Conservation (phyloP, 73 alveolate species). For the Paramecium pentaurelia region DNA sequence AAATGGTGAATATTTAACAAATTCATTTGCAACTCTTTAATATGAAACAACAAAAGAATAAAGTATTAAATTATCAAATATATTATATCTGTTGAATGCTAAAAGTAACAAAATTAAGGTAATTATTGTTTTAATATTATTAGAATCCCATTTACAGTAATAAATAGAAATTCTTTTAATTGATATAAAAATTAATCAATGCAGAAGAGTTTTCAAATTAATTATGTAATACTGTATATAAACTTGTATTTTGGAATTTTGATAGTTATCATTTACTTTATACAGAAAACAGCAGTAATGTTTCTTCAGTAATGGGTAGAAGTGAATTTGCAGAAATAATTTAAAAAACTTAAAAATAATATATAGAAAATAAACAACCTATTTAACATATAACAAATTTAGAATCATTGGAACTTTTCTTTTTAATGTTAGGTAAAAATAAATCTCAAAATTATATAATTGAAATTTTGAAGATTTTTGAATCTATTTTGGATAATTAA, state of each 20-base stretch:
- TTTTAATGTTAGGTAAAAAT: not conserved
- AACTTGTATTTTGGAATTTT: conserved; percentile 28
- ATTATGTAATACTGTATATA: conserved; percentile 4
- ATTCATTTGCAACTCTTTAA: not conserved
- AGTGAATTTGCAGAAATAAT: conserved; percentile 39
- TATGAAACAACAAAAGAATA: not conserved
- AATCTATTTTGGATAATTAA: conserved; percentile 12
- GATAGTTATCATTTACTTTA: conserved; percentile 10
- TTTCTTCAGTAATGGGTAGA: conserved; percentile 40
- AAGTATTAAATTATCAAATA: not conserved
- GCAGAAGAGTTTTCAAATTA: not conserved
- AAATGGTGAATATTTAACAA: not conserved
- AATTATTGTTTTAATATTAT: not conserved
- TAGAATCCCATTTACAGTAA: not conserved
- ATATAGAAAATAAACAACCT: conserved; percentile 8
- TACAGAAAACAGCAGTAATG: conserved; percentile 45
- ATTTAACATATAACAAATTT: conserved; percentile 11
- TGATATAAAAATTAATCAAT: not conserved
- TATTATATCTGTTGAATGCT: not conserved
- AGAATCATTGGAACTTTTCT: not conserved
- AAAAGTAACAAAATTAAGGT: not conserved
- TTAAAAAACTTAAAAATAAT: not conserved
- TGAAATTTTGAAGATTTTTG: conserved; percentile 29
- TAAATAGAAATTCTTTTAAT: conserved; percentile 1
- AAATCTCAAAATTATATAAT: not conserved